Base-by-base conservation (phyloP, 2,329 filamentous ascomycete genomes). In the Phoma sp. region DNA sequence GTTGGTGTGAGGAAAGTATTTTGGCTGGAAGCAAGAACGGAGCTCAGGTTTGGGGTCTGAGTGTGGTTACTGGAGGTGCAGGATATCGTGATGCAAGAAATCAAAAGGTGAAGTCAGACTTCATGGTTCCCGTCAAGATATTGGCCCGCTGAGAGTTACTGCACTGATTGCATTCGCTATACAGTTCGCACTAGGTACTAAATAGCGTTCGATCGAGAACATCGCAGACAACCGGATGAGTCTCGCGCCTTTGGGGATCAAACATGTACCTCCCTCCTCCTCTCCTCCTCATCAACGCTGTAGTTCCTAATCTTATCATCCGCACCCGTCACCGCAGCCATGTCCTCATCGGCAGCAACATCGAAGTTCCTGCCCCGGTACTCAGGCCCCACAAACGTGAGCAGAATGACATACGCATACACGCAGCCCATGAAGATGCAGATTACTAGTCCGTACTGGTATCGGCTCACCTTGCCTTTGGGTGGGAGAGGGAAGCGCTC, bases 391-490 rank as follows among this genome's bases (percentile, higher is more conserved):
- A 90, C 38, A 8, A 90, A 72, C 0, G 87, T 87, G 49, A 91
- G 69, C 2, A 87, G 7, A 55, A 87, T 85, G 4, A 82, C 77
- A 68, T 86, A 87, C 2, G 77, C 83, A 64, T 80, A 96, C 1
- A 96, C 91, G 62, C 88, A 91, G 1, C 82, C 92, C 89, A 96
- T 92, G 76, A 96, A 96, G 68, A 96, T 95, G 69, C 88, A 91
- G 60, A 96, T 93, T 8, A 96, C 91, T 64, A 87, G 87, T 35
- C 90, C 91, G 63, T 96, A 96, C 14, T 80, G 71, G 1, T 81
- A 75, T 24, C 75, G 60, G 46, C 59, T 61, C 0, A 65, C 57
- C 13, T 61, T 61, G 24, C 67, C 71, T 63, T 74, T 82, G 0
- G 83, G 77, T 0, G 86, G 80, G 3, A 96, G 80, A 0, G 90